phyloP scores from a whole-genome alignment of 306 rosid genomes.

The Malus fusca region DNA sequence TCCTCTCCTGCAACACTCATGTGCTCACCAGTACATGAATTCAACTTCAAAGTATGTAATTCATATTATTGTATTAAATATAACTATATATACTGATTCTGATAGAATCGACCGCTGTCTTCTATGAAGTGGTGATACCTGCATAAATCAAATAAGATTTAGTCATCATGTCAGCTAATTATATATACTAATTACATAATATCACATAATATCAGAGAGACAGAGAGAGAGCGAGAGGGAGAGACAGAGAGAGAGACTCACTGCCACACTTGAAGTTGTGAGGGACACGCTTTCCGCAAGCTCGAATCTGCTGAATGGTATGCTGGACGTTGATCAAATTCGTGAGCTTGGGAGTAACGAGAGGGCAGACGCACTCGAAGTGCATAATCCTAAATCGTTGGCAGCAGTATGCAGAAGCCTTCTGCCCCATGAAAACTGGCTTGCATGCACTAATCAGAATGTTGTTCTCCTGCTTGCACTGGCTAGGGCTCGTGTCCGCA shows the following conservation, averaged over 20 bases:
- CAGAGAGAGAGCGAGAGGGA: no score
- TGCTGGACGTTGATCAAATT: background rate
- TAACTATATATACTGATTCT: no score
- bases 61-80: no score
- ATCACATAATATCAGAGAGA: no score
- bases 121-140: no score
- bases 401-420: slow-evolving; percentile 4
- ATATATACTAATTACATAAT: no score
- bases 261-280: slow-evolving; percentile 27
- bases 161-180: no score
- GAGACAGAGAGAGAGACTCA: background rate
- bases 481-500: slow-evolving; percentile 7
- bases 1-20: no score
- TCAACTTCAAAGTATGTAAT: no score
- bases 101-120: no score
- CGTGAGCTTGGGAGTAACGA: slow-evolving; percentile 12
- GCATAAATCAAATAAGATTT: no score
- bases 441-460: background rate
- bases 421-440: background rate
- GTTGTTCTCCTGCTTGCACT: slow-evolving; percentile 10
- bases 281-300: slow-evolving; percentile 20
- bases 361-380: slow-evolving; percentile 16
- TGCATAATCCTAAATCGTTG: background rate
- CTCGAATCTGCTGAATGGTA: slow-evolving; percentile 6
- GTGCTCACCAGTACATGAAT: no score